These are phyloP conservation scores for Pleodorina starrii DNA, from an alignment of 139 green algal species.

Conservation along the genomic window DNA sequence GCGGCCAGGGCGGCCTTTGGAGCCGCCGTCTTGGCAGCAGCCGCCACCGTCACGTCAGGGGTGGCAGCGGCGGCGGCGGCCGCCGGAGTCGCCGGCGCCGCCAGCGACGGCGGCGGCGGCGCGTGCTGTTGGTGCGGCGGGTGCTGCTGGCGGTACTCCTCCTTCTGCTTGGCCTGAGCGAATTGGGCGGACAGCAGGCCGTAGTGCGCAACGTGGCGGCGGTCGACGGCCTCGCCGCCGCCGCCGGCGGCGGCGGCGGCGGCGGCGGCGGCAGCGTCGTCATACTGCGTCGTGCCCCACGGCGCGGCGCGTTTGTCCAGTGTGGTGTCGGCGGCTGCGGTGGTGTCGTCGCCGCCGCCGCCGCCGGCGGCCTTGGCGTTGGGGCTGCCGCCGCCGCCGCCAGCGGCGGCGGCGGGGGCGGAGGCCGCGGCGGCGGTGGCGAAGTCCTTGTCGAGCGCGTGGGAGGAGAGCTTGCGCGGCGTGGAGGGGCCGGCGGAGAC, in stretches of 20 bases:
- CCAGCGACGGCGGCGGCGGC: no score
- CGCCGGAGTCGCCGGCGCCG: background rate
- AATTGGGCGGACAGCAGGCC: background rate
- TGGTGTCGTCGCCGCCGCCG: background rate
- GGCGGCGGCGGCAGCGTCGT: background rate
- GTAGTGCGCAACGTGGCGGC: background rate
- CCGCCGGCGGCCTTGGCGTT: background rate
- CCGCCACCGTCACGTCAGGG: background rate
- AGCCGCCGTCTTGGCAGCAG: no score
- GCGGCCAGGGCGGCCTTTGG: no score
- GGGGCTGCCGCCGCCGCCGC: no score
- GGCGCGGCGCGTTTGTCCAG: background rate
- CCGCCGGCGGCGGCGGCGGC: background rate
- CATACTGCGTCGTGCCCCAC: background rate
- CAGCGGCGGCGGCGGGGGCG: background rate
- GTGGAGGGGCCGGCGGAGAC: constrained; percentile 21
- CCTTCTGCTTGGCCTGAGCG: background rate
- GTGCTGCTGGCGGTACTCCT: constrained; percentile 10
- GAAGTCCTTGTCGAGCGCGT: constrained; percentile 9
- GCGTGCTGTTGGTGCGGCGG: background rate
- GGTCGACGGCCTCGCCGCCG: background rate
- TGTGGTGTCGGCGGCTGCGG: background rate
- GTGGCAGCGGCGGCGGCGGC: background rate
- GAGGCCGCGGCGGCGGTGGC: background rate
- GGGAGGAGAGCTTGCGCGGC: constrained; percentile 18